Evolutionary conservation across 2,329 filamentous ascomycete genomes (phyloP), one percentile per base, ranked within the genome.

Genomic region (Hysterium pulicare): DNA sequence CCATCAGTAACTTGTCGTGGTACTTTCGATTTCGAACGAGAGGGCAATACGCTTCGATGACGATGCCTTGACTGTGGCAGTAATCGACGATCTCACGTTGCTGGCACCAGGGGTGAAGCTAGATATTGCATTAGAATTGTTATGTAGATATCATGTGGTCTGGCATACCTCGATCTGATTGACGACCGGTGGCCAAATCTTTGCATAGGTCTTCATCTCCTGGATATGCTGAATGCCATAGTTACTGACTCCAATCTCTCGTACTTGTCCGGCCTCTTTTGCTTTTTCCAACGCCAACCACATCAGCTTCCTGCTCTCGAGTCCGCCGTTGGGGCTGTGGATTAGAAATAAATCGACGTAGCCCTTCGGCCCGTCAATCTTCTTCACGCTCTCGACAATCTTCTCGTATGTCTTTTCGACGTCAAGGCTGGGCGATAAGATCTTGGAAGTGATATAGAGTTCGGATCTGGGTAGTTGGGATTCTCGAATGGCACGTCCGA

Each of bases 71-170:
- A 49, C 72, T 61, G 40, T 75, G 65, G 66, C 76, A 81, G 64
- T 82, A 83, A 19, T 72, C 67, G 30, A 78, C 77, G 26, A 79
- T 71, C 15, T 75, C 73, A 24, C 75, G 74, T 58, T 85, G 82
- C 61, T 87, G 84, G 52, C 75, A 79, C 83, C 83, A 87, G 0
- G 84, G 83, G 58, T 88, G 84, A 19, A 87, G 75, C 82, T 86
- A 42, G 35, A 16, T 16, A 28, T 46, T 21, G 32, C n/a, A 40
- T 24, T 5, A 1, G n/a, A 8, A 1, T 34, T 41, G 42, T n/a
- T 22, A 13, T 37, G 10, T 3, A 40, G 21, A 13, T 11, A 21
- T 11, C 17, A n/a, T 17, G 10, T 32, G 28, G 32, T n/a, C 11
- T 35, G 11, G 65, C 72, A 60, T 61, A 84, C 83, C 76, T 86